Evolutionary conservation across 495 filamentous ascomycete genomes (phyloP).

Genomic region (Lindgomyces ingoldianus): DNA sequence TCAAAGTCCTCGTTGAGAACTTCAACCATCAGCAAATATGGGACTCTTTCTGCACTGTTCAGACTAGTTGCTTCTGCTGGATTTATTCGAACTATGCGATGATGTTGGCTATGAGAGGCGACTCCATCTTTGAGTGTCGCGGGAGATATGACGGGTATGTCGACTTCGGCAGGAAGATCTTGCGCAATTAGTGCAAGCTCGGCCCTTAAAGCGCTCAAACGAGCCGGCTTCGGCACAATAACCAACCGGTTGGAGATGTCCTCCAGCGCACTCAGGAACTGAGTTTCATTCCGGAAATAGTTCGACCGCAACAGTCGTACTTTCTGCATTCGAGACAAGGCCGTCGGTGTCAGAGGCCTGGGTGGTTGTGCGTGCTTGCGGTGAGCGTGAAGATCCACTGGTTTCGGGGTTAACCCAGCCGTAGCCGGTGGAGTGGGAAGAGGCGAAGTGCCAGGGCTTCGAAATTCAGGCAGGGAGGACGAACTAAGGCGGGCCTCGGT

Average conservation of each 20-base stretch:
- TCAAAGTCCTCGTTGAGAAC: constrained; percentile 72
- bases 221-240: constrained; percentile 69
- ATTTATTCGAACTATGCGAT: constrained; percentile 73
- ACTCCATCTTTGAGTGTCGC: constrained; percentile 64
- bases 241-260: constrained; percentile 76
- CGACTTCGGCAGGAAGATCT: constrained; percentile 73
- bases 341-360: constrained; percentile 53
- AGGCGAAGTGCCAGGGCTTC: constrained; percentile 48
- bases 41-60: constrained; percentile 77
- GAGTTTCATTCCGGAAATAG: constrained; percentile 72
- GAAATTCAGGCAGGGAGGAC: constrained; percentile 66
- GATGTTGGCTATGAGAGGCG: constrained; percentile 65
- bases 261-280: constrained; percentile 70
- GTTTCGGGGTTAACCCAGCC: constrained; percentile 48
- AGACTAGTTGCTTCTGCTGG: constrained; percentile 75
- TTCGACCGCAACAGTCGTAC: constrained; percentile 66
- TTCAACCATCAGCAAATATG: constrained; percentile 75
- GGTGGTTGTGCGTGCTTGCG: constrained; percentile 52
- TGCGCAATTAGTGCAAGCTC: constrained; percentile 72
- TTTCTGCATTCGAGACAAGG: constrained; percentile 59
- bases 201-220: constrained; percentile 71
- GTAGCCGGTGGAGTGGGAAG: constrained; percentile 44
- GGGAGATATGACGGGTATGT: constrained; percentile 74
- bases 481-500: constrained; percentile 55
- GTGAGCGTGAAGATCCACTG: constrained; percentile 51